Base-by-base conservation (phyloP, 2,329 filamentous ascomycete species). In the Paramyrothecium sp. region DNA sequence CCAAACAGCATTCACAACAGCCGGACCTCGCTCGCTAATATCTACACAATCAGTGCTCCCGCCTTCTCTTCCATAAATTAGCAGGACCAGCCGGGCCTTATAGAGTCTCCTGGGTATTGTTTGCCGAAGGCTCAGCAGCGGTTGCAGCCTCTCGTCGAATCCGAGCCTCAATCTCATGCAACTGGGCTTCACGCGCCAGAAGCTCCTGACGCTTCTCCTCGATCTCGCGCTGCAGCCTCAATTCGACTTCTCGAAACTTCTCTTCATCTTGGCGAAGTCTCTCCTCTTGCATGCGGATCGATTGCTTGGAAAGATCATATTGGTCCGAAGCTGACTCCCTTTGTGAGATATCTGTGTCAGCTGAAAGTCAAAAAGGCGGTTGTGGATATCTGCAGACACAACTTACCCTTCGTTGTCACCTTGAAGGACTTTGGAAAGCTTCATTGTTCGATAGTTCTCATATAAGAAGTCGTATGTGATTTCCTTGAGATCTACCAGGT, bases 381-480 rank as follows among this genome's bases (percentile, higher is more conserved):
- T 21, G 10, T n/a, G 7, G 20, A n/a, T 30, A 10, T 30, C 26
- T 30, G 21, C 22, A 33, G 16, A 52, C 49, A 48, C 53, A 60
- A 92, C 92, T 68, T 90, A 97, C 92, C 87, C 87, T 85, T 87
- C 86, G 78, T 87, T 84, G 78, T 91, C 90, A 75, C 91, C 91
- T 73, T 97, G 93, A 67, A 99, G 95, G 75, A 92, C 97, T 91
- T 98, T 99, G 83, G 91, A 96, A 69, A 99, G 90, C 84, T 98
- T 98, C 90, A 99, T 95, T 71, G 95, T 99, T 92, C 95, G 92
- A 86, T 99, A 99, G 81, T 99, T 99, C 77, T 99, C 95, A 81
- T 99, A 99, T 63, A 99, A 82, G 89, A 99, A 99, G 78, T 99
- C 95, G 78, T 99, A 95, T 54, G 95, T 99, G 73, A 99, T 99